A percentile compares a stretch with the other conserved stretches of the same genome.
phyloP scores from a whole-genome alignment of 2,329 filamentous ascomycete species.

The Talaromyces funiculosus region DNA sequence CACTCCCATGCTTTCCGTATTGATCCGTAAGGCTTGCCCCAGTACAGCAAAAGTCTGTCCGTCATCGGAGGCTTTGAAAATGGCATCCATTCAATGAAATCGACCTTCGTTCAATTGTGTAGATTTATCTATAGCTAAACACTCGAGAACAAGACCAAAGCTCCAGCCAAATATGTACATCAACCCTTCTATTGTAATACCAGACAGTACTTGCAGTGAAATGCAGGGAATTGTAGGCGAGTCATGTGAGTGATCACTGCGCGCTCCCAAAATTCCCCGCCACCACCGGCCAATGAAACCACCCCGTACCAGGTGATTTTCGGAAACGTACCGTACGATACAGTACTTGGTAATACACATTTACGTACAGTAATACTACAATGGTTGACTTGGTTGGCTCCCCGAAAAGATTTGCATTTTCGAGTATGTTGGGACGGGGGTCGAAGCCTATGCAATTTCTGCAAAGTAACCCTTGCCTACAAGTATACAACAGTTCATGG shows the following conservation, averaged over 20 bases:
- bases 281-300: not conserved
- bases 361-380: too few relatives aligned
- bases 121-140: not conserved
- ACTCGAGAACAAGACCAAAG: not conserved
- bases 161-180: not conserved
- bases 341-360: not conserved
- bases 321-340: not conserved
- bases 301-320: not conserved
- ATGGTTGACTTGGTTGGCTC: not conserved
- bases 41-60: not conserved
- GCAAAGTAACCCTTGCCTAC: too few relatives aligned
- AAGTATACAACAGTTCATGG: not conserved
- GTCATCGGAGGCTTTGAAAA: constrained; percentile 3
- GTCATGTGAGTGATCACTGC: not conserved
- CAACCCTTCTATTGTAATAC: not conserved
- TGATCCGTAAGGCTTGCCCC: not conserved
- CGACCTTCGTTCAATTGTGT: not conserved
- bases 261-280: not conserved
- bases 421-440: not conserved
- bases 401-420: not conserved
- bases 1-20: not conserved
- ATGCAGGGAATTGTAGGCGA: not conserved
- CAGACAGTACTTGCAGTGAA: not conserved
- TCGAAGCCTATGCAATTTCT: too few relatives aligned
- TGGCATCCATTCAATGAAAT: too few relatives aligned